Evolutionary conservation across 2,329 filamentous ascomycete genomes (phyloP).

Genomic region (Fusarium sp.): DNA sequence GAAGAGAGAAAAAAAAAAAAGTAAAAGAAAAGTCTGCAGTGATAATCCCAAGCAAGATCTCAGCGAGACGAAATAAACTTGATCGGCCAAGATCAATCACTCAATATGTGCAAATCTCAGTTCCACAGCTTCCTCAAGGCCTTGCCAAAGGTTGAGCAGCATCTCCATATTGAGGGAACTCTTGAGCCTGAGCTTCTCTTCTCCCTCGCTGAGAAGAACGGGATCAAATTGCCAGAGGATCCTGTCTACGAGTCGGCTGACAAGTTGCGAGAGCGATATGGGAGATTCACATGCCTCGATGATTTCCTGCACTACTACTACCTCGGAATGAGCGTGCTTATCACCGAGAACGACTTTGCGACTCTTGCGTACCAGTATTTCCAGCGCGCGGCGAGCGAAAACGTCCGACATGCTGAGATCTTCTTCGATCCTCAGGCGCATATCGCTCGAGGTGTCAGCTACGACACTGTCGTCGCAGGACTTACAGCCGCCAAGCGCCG

Average conservation of each 20-base stretch:
- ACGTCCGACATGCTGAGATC: conserved; percentile 76
- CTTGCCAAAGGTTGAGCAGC: conserved; percentile 83
- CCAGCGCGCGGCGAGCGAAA: conserved; percentile 66
- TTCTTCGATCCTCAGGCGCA: conserved; percentile 87
- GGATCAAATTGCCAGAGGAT: conserved; percentile 68
- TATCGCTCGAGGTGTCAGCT: conserved; percentile 66
- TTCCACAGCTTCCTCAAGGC: conserved; percentile 66
- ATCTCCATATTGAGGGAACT: conserved; percentile 81
- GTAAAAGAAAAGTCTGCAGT: background rate
- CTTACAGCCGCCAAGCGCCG: conserved; percentile 66
- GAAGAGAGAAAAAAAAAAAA: background rate
- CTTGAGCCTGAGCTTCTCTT: conserved; percentile 76
- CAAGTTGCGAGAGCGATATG: conserved; percentile 69
- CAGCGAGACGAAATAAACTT: background rate
- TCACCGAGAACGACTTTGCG: conserved; percentile 73
- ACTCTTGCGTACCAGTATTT: conserved; percentile 78
- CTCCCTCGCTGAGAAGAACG: conserved; percentile 71
- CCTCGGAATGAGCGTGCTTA: conserved; percentile 75
- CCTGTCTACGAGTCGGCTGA: conserved; percentile 68
- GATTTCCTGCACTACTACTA: conserved; percentile 85
- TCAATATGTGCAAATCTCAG: conserved; percentile 60
- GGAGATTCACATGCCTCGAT: conserved; percentile 73
- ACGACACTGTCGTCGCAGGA: conserved; percentile 70
- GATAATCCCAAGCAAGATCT: background rate
- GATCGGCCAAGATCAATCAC: background rate